phyloP scores from a whole-genome alignment of 1,139 yeast genomes.

The Yamadazyma taylorii region DNA sequence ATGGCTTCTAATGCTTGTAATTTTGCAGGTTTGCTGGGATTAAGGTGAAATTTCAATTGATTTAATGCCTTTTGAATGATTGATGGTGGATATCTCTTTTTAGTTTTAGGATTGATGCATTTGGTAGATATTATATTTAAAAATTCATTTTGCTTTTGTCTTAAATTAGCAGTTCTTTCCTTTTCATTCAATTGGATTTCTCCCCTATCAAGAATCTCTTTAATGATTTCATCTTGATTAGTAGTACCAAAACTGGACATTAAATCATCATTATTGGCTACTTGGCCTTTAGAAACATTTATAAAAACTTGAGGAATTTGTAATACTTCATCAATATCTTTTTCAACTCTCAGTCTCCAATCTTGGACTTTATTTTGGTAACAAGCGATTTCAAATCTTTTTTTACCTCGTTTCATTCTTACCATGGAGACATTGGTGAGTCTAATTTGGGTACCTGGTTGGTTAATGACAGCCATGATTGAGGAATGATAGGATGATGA shows the following conservation, averaged over 20 bases:
- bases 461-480: slow-evolving; percentile 64
- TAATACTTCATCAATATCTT: slow-evolving; percentile 90
- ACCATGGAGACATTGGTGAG: slow-evolving; percentile 93
- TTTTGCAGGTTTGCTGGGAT: slow-evolving; percentile 79
- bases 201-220: slow-evolving; percentile 83
- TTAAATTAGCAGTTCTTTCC: slow-evolving; percentile 77
- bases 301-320: slow-evolving; percentile 94
- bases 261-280: slow-evolving; percentile 86
- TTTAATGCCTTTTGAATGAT: slow-evolving; percentile 87
- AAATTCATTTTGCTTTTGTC: slow-evolving; percentile 80
- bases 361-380: slow-evolving; percentile 97
- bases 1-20: slow-evolving; percentile 92
- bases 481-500: too few species aligned
- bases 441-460: slow-evolving; percentile 85
- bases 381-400: slow-evolving; percentile 92
- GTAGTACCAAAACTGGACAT: slow-evolving; percentile 72
- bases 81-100: slow-evolving; percentile 89
- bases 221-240: slow-evolving; percentile 69
- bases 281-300: slow-evolving; percentile 93
- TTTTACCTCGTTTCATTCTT: slow-evolving; percentile 84
- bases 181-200: slow-evolving; percentile 94
- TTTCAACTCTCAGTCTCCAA: slow-evolving; percentile 85
- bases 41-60: slow-evolving; percentile 79
- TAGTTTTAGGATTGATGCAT: slow-evolving; percentile 86
- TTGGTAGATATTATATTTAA: slow-evolving; percentile 82